These are phyloP conservation scores for Acer saccharum DNA, from an alignment of 345 rosid species.

Conservation along the genomic window DNA sequence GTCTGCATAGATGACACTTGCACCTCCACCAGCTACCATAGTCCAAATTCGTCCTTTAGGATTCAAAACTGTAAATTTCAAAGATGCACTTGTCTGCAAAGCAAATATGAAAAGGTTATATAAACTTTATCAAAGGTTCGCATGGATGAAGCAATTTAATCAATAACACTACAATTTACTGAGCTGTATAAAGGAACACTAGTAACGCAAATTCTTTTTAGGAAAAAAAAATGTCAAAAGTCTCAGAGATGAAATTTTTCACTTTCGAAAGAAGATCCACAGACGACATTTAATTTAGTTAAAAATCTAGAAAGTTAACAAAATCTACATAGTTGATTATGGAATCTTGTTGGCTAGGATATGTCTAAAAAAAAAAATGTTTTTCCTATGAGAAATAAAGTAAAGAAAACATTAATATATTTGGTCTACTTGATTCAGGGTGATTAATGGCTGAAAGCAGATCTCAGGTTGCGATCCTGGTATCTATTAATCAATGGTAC, in stretches of 20 bases:
- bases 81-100: conserved; percentile 93
- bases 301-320: neutral
- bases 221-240: neutral
- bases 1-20: conserved; percentile 97
- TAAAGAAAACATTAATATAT: neutral
- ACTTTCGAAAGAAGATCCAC: neutral
- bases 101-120: conserved; percentile 1
- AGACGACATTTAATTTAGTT: neutral
- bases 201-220: neutral
- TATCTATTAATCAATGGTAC: conserved; percentile 33
- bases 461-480: conserved; percentile 1
- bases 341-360: neutral
- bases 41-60: conserved; percentile 95
- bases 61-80: conserved; percentile 93
- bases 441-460: conserved; percentile 16
- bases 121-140: neutral
- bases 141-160: conserved; percentile 3
- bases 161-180: neutral
- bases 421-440: neutral
- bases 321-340: neutral
- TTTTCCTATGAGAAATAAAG: neutral
- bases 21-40: conserved; percentile 99
- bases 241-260: neutral
- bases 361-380: neutral
- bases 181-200: conserved; percentile 1